Conservation (phyloP, 2,329 filamentous ascomycete genomes). For the Calonectria hawksworthii region DNA sequence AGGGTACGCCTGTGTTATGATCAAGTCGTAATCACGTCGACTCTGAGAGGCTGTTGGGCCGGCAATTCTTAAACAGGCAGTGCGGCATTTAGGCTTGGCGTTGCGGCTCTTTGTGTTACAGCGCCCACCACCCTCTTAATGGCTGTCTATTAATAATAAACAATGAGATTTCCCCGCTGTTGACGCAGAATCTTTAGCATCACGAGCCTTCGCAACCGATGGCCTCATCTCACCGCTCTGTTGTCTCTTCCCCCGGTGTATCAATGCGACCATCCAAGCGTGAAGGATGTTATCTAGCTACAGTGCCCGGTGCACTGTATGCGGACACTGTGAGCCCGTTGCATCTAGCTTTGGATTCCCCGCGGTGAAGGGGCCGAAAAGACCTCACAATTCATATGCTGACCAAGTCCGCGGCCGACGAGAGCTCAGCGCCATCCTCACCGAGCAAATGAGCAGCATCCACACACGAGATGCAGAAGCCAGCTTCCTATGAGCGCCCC, state of each 20-base stretch:
- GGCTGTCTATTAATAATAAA: background rate
- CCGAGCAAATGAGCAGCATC: background rate
- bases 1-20: background rate
- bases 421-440: background rate
- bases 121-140: background rate
- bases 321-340: background rate
- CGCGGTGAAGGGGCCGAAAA: background rate
- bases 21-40: background rate
- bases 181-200: background rate
- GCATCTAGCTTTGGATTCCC: slow-evolving; percentile 20
- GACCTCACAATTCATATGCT: background rate
- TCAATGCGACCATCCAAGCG: background rate
- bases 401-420: slow-evolving; percentile 17
- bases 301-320: slow-evolving; percentile 22
- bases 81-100: background rate
- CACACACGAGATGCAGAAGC: slow-evolving; percentile 26
- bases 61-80: background rate
- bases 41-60: background rate
- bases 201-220: background rate
- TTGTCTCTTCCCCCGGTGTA: slow-evolving; percentile 5
- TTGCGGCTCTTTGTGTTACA: background rate
- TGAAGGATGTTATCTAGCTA: slow-evolving; percentile 23
- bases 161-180: background rate
- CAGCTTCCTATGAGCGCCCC: slow-evolving; percentile 54
- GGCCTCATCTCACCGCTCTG: background rate